Evolutionary conservation across 129 eudicot genomes (phyloP).

Genomic region (Apium graveolens): DNA sequence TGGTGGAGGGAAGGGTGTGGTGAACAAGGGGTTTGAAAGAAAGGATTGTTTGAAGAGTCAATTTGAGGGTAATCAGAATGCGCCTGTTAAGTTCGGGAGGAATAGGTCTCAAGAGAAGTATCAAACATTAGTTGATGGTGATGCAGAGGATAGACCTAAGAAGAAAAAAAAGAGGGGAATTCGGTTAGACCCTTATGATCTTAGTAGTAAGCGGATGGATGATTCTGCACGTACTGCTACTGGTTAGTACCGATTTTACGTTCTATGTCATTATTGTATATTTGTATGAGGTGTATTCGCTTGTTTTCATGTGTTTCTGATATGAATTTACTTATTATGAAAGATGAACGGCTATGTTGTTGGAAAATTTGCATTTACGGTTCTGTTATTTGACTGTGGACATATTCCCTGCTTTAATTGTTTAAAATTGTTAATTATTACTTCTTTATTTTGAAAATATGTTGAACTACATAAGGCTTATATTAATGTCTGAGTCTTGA

Average conservation of each 20-base stretch:
- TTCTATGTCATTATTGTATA: conserved; percentile 11
- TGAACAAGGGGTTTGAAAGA: neutral
- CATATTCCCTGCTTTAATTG: neutral
- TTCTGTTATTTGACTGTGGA: neutral
- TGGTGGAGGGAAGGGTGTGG: neutral
- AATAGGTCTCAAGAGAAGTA: conserved; percentile 34
- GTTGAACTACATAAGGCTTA: neutral
- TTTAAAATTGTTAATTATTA: neutral
- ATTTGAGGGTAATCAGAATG: neutral
- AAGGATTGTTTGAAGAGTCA: neutral
- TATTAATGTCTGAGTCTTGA: too few relatives aligned
- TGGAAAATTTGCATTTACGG: neutral
- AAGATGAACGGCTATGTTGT: neutral
- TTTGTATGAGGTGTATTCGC: neutral
- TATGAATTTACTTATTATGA: neutral
- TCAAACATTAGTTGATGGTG: conserved; percentile 28
- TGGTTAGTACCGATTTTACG: conserved; percentile 43
- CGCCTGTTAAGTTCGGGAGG: conserved; percentile 18
- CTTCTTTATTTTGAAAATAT: neutral
- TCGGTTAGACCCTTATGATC: conserved; percentile 56
- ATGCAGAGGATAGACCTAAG: conserved; percentile 38
- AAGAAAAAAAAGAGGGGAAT: conserved; percentile 55
- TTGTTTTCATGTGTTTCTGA: neutral
- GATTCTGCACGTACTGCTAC: conserved; percentile 30
- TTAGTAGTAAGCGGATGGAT: conserved; percentile 70